Base-by-base conservation (phyloP, 371 early-diverging fungal genomes). In the Haplosporangium sp. region DNA sequence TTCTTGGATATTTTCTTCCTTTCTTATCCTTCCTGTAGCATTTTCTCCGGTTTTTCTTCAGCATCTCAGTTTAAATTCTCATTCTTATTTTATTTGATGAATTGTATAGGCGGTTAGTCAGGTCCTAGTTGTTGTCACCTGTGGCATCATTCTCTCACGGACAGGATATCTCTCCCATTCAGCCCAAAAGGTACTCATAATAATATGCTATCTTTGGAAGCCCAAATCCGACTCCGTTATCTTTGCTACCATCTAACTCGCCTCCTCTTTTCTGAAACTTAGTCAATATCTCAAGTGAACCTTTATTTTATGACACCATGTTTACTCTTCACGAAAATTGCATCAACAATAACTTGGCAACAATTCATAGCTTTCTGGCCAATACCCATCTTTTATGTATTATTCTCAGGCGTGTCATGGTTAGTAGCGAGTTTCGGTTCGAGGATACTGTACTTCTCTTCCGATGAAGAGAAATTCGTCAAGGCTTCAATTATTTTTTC, bases 221-320 rank as follows among this genome's bases (percentile, higher is more conserved):
- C 37, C 50, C 19, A 8, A 50, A 11, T 17, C 44, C 37, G 50
- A 15, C 39, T 4, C 20, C 15, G 1, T 15, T 9, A 3, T 7
- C 27, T 27, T 27, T 27, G 27, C 27, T 27, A 27, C 27, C 27
- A 27, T 27, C 9, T 15, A 19, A 34, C 55, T 35, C 27, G 11
- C 37, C 45, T n/a, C 0, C 1, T 39, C 9, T 13, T 52, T 8
- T 17, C 55, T 60, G 4, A 65, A 57, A 57, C 47, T 7, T 86
- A 93, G 93, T 87, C 90, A 69, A 75, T 94, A 55, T 91, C 94
- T 37, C 86, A 88, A 52, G 79, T 94, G 34, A 92, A 92, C 67
- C 76, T 94, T 56, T 86, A 89, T 56, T 91, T 92, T 64, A 89
- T 94, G 81, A 94, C 93, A 20, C 94, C 94, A 15, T 92, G 93